Base-by-base conservation (phyloP, 306 rosid species). In the Prunus armeniaca region DNA sequence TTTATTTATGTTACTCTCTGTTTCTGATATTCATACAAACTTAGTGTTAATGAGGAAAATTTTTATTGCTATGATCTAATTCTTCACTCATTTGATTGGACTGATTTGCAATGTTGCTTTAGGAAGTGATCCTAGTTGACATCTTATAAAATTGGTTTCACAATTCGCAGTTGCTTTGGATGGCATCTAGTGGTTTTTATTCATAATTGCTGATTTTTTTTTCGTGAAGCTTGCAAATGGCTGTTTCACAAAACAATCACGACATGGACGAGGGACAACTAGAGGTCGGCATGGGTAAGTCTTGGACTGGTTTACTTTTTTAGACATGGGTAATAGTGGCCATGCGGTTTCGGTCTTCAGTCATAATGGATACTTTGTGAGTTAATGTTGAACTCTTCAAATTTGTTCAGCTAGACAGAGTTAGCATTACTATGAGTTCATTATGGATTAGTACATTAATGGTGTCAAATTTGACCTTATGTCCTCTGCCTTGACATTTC, bases 261-360 rank as follows among this genome's bases (percentile, higher is more conserved):
- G 89, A 84, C 63, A 15, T 38, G 65, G 97, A 92, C 71, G 99
- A 96, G 65, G 98, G 88, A 41, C 80, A 78, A 56, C 84, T 96
- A 89, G 99, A 96, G 90, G 86, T 96, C 10, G 99, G 99, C 77
- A 96, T 96, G 88, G 99, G 99, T 96, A 87, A 57, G 93, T 78
- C 57, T 60, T 57, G 63, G 30, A 22, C 57, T 47, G 50, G 46
- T 82, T 80, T 73, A 47, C 67, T 41, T 78, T 77, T 75, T 72
- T 68, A 18, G 28, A n/a, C 45, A 43, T 28, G 54, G 57, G 50
- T 38, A 38, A 12, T 58, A 22, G 17, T 17, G 45, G 25, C n/a
- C 10, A 56, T 47, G 50, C 7, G 49, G 63, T 78, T 72, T 75
- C 5, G 38, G 41, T 30, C 43, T 49, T 69, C 28, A 24, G 52